Percentiles rank a stretch among this genome's conserved stretches.
phyloP scores from a whole-genome alignment of 345 rosid species.

The Citrus unshiu region DNA sequence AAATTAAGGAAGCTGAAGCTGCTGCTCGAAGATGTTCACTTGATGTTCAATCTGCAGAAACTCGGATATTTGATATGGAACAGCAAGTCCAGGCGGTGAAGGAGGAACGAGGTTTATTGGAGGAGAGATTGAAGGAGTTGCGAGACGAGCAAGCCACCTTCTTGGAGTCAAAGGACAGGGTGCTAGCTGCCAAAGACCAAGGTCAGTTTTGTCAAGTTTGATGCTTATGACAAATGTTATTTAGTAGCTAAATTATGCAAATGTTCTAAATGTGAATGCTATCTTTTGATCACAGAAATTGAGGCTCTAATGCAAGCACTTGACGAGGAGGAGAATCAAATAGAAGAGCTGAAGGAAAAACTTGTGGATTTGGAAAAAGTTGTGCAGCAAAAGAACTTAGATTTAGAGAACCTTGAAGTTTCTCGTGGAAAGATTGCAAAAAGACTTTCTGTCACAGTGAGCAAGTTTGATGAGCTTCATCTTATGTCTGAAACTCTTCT shows the following conservation, averaged over 20 bases:
- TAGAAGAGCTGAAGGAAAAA: slow-evolving; percentile 72
- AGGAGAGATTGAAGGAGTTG: slow-evolving; percentile 50
- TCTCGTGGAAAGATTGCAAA: slow-evolving; percentile 78
- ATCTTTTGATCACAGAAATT: slow-evolving; percentile 51
- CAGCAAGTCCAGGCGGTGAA: slow-evolving; percentile 41
- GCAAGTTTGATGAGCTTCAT: slow-evolving; percentile 95
- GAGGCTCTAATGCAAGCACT: slow-evolving; percentile 96
- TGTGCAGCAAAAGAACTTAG: slow-evolving; percentile 58
- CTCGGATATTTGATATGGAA: slow-evolving; percentile 51
- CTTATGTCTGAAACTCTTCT: slow-evolving; percentile 77
- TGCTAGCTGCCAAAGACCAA: slow-evolving; percentile 74
- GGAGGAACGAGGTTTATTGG: slow-evolving; percentile 50
- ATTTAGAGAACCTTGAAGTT: slow-evolving; percentile 69
- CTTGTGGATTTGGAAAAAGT: slow-evolving; percentile 53
- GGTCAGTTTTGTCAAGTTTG: slow-evolving; percentile 40
- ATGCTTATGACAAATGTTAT: slow-evolving; percentile 2
- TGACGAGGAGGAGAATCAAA: slow-evolving; percentile 91
- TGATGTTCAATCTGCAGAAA: slow-evolving; percentile 66
- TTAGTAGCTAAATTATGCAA: background rate
- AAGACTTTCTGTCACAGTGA: slow-evolving; percentile 77
- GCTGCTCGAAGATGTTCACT: slow-evolving; percentile 47
- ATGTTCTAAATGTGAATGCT: slow-evolving; percentile 3
- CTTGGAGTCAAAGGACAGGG: slow-evolving; percentile 49
- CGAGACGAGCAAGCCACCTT: slow-evolving; percentile 51
- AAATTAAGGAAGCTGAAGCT: slow-evolving; percentile 91